phyloP scores from a whole-genome alignment of 2,329 filamentous ascomycete genomes.

The Ceratocystis smalleyi region DNA sequence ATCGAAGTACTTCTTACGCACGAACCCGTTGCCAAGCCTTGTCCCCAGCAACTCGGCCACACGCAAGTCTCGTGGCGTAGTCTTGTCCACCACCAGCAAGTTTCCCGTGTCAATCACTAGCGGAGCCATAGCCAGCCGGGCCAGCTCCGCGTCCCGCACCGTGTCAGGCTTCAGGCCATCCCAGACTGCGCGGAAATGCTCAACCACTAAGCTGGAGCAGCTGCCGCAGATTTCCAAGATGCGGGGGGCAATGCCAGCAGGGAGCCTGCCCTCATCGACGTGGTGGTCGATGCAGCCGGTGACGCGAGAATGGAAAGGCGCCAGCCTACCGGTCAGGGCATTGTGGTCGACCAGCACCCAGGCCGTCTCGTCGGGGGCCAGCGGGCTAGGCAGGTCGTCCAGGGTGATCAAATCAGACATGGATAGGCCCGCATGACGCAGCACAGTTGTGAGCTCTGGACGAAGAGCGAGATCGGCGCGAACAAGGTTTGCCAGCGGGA shows the following conservation, averaged over 20 bases:
- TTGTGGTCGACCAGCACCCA: slow-evolving; percentile 73
- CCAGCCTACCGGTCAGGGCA: slow-evolving; percentile 45
- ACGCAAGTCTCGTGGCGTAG: slow-evolving; percentile 43
- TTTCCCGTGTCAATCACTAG: slow-evolving; percentile 60
- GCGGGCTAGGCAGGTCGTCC: slow-evolving; percentile 31
- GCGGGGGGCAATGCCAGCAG: slow-evolving; percentile 34
- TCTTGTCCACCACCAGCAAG: slow-evolving; percentile 47
- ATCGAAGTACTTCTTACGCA: slow-evolving; percentile 40
- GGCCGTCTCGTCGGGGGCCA: slow-evolving; percentile 40
- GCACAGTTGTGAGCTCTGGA: slow-evolving; percentile 53
- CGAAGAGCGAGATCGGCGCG: slow-evolving; percentile 53
- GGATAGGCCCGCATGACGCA: slow-evolving; percentile 43
- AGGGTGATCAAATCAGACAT: slow-evolving; percentile 49
- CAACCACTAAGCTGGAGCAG: slow-evolving; percentile 54
- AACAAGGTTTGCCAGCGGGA: slow-evolving; percentile 59
- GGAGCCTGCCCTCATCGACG: slow-evolving; percentile 48
- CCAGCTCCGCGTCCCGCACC: slow-evolving; percentile 41
- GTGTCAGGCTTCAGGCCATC: slow-evolving; percentile 20
- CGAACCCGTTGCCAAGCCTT: slow-evolving; percentile 30
- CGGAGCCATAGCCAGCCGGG: slow-evolving; percentile 51
- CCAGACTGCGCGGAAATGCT: slow-evolving; percentile 44
- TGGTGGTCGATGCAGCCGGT: slow-evolving; percentile 65
- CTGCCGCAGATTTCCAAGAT: slow-evolving; percentile 54
- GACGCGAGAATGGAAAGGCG: slow-evolving; percentile 37
- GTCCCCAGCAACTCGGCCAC: slow-evolving; percentile 45